A percentile compares a stretch with the other conserved stretches of the same genome.
phyloP scores from a whole-genome alignment of 768 basidiomycete species.

The Clitopilus passeckerianus region DNA sequence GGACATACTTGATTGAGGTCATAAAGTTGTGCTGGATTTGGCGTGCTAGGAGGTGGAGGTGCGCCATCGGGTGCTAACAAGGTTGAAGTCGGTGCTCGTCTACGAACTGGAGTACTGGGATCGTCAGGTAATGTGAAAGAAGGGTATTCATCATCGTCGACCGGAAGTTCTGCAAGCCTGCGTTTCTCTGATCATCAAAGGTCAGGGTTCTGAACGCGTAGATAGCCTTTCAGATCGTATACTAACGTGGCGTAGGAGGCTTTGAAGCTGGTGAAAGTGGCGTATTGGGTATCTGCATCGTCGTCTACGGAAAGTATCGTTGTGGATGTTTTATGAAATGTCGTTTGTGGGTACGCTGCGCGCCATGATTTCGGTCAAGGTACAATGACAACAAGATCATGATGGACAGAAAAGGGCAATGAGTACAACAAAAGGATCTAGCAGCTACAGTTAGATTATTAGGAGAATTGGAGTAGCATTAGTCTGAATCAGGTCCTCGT shows the following conservation, averaged over 20 bases:
- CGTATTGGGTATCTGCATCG: background rate
- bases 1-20: slow-evolving; percentile 20
- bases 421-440: too few species aligned
- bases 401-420: background rate
- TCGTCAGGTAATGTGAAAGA: background rate
- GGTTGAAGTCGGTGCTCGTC: background rate
- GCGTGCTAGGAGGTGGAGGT: background rate
- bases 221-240: background rate
- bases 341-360: background rate
- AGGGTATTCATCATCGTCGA: background rate
- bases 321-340: background rate
- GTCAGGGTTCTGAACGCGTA: background rate
- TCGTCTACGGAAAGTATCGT: background rate
- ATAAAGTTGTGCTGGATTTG: slow-evolving; percentile 12
- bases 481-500: slow-evolving; percentile 6
- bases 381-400: background rate
- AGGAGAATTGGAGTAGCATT: slow-evolving; percentile 5
- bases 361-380: background rate
- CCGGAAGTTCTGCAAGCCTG: background rate
- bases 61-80: background rate
- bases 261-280: background rate
- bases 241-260: background rate
- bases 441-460: background rate
- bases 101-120: background rate
- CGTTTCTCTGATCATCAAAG: background rate